Base-by-base conservation (phyloP, 345 rosid species). In the Rhizophora mangle region DNA sequence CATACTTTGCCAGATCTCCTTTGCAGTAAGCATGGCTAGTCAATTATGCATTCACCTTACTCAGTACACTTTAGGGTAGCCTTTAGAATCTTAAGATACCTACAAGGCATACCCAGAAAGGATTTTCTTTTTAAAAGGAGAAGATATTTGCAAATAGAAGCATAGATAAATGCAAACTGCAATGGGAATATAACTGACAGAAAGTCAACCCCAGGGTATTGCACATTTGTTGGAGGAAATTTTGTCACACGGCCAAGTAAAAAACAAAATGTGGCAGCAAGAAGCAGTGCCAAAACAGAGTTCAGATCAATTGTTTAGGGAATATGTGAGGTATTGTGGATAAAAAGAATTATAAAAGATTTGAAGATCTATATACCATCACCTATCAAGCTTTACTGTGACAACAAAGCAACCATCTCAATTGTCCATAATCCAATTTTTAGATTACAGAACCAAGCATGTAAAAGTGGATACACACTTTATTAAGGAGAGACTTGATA, bases 201-300 rank as follows among this genome's bases (percentile, higher is more conserved):
- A 64, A n/a, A 15, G 22, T 64, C 56, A 22, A 64, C 55, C 0
- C n/a, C 66, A 5, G 7, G 49, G 3, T 37, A 63, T 31, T 36
- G 49, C 10, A 64, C 57, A 13, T 20, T 55, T 32, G 34, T 21
- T 11, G 13, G 55, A 19, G 63, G 64, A 24, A 68, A 37, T 13
- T 18, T 68, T 6, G 64, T 68, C 7, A 68, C 53, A 57, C 58
- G 43, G 52, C 10, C 13, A 22, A 67, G 54, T 37, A 18, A 57
- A 56, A 59, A 58, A 22, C 51, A 67, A 18, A 24, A 43, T 39
- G 36, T 68, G 2, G 63, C 39, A 52, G 63, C 55, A 10, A 37
- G 24, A 8, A 68, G 55, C 4, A 58, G 55, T 27, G 63, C 8
- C 2, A 15, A 58, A 24, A 53, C 15, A 8, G 34, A 57, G 6